Evolutionary conservation across 805 yeast genomes (phyloP).

Genomic region (Candida vaughaniae): DNA sequence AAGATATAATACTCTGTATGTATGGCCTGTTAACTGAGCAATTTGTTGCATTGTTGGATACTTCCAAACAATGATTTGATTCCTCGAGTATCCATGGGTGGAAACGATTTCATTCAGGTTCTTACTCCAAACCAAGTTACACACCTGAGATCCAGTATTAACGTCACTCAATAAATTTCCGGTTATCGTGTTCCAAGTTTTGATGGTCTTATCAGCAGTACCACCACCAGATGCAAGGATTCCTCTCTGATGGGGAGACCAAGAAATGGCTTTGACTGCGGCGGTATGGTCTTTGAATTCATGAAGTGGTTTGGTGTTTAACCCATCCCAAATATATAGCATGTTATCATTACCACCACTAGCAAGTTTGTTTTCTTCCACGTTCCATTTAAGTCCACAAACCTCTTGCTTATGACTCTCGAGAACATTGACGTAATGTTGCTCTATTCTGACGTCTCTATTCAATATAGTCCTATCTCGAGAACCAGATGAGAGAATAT

Average conservation of each 20-base stretch:
- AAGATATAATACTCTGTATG: conserved; percentile 85
- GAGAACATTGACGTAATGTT: conserved; percentile 71
- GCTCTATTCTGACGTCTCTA: conserved; percentile 86
- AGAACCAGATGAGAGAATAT: conserved; percentile 82
- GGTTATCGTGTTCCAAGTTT: conserved; percentile 87
- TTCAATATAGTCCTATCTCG: conserved; percentile 82
- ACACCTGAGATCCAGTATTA: conserved; percentile 96
- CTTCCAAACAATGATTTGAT: conserved; percentile 92
- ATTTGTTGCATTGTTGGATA: conserved; percentile 90
- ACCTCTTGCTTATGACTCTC: conserved; percentile 88
- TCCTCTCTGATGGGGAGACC: conserved; percentile 98
- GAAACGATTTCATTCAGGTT: conserved; percentile 91
- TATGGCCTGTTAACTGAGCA: conserved; percentile 92
- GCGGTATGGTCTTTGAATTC: conserved; percentile 83
- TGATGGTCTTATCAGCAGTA: conserved; percentile 85
- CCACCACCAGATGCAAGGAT: conserved; percentile 96
- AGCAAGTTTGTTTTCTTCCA: conserved; percentile 86
- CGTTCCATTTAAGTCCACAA: conserved; percentile 94
- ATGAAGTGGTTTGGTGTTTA: conserved; percentile 63
- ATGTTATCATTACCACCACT: conserved; percentile 95
- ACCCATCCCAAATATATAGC: conserved; percentile 84
- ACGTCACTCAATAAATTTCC: conserved; percentile 73
- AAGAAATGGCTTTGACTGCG: conserved; percentile 93
- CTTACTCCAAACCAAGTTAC: conserved; percentile 90
- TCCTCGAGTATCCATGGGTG: conserved; percentile 90